Evolutionary conservation across 2,329 filamentous ascomycete species (phyloP), one percentile per base, ranked within the genome.

Genomic region (Aspergillus quadrilineatus): DNA sequence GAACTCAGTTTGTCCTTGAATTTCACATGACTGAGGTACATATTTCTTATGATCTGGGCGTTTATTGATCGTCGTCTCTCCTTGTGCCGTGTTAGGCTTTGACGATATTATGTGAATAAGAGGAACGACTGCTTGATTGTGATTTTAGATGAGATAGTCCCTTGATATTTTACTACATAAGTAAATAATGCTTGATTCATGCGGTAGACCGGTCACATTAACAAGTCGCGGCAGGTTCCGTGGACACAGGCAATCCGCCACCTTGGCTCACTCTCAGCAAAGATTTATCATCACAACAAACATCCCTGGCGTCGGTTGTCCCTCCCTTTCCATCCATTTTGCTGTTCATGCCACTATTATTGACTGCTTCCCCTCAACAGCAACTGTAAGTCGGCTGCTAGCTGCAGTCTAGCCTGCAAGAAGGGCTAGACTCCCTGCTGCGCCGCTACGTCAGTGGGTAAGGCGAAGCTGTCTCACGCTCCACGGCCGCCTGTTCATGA

Each of bases 81-180:
- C 32, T 50, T 48, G 12, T 54, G 28, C 8, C 12, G 10, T 47
- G 29, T 55, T 54, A 51, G 42, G 50, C 32, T 43, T 43, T 63
- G 59, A 69, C 61, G 64, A 62, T 60, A 62, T 55, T 60, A 68
- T 58, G 64, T 58, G 34, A 63, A 69, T 62, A 62, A 64, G 67
- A 67, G 66, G 62, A 59, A 69, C 57, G 65, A 66, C 60, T 48
- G 53, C 10, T 59, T 46, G 7, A 34, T 53, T 53, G 43, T 42
- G 50, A 53, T 39, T 12, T 22, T 53, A 48, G 29, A 56, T 44
- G 42, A 48, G 22, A 51, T 43, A 36, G 14, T 8, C 42, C 30
- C 36, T 28, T 43, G 22, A 15, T 29, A 28, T 32, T 42, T 7
- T 42, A 42, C 7, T 2, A 17, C 8, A 14, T 41, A 41, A 36